Evolutionary conservation across 1,139 yeast genomes (phyloP).

Genomic region (Yamadazyma siamensis): DNA sequence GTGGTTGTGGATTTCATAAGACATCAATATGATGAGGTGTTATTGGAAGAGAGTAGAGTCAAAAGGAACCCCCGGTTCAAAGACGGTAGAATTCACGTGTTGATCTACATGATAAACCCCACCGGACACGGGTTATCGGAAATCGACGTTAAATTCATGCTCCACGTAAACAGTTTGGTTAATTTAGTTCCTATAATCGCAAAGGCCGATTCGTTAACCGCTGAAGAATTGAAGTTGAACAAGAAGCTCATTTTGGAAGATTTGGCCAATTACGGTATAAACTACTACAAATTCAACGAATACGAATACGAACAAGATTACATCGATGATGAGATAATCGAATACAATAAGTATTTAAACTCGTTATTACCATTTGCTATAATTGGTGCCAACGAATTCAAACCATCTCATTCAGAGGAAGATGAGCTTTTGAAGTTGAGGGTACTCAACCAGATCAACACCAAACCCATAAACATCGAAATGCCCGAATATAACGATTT

Average conservation of each 20-base stretch:
- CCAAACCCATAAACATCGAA: conserved; percentile 47
- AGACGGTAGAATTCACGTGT: conserved; percentile 47
- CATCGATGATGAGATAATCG: conserved; percentile 48
- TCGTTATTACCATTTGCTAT: conserved; percentile 40
- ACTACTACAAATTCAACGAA: conserved; percentile 45
- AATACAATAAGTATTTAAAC: conserved; percentile 45
- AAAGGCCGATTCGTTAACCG: conserved; percentile 41
- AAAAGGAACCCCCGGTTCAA: conserved; percentile 47
- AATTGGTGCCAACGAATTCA: conserved; percentile 44
- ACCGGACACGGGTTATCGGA: conserved; percentile 47
- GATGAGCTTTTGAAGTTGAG: conserved; percentile 39
- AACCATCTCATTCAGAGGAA: conserved; percentile 29
- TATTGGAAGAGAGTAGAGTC: conserved; percentile 47
- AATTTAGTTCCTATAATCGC: conserved; percentile 43
- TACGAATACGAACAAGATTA: conserved; percentile 47
- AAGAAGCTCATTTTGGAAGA: conserved; percentile 42
- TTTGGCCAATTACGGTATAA: conserved; percentile 37
- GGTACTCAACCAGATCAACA: conserved; percentile 31
- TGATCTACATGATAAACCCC: conserved; percentile 46
- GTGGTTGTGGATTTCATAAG: conserved; percentile 47
- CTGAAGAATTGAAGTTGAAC: conserved; percentile 33
- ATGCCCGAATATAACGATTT: conserved; percentile 62
- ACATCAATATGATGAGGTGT: conserved; percentile 48
- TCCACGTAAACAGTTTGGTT: conserved; percentile 39
- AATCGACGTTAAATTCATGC: conserved; percentile 40